Conservation (phyloP, 306 rosid species). For the Cajanus cajan region DNA sequence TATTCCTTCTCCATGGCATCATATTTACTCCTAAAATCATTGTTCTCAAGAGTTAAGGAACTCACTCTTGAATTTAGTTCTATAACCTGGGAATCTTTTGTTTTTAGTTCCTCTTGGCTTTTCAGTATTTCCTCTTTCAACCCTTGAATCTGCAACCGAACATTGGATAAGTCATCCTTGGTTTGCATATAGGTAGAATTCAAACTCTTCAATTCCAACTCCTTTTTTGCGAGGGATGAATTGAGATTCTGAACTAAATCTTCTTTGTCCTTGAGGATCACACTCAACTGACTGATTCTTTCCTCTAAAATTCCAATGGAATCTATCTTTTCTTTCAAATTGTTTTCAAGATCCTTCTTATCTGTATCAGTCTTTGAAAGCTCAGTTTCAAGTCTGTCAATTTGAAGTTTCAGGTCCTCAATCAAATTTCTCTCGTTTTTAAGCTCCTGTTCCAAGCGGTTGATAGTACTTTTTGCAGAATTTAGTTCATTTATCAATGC, state of each 20-base stretch:
- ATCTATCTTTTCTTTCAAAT: conserved; percentile 34
- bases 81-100: conserved; percentile 48
- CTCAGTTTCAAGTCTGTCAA: conserved; percentile 38
- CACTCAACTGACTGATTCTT: conserved; percentile 52
- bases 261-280: conserved; percentile 62
- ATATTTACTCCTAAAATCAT: conserved; percentile 46
- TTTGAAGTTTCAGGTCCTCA: conserved; percentile 60
- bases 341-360: conserved; percentile 49
- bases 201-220: conserved; percentile 62
- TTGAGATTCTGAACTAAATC: conserved; percentile 48
- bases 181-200: conserved; percentile 44
- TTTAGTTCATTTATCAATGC: conserved; percentile 53
- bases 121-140: conserved; percentile 57
- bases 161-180: conserved; percentile 51
- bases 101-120: conserved; percentile 53
- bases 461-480: conserved; percentile 51
- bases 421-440: conserved; percentile 53
- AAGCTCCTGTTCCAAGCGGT: conserved; percentile 61
- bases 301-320: conserved; percentile 30
- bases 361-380: conserved; percentile 30
- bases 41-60: conserved; percentile 50
- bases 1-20: conserved; percentile 48
- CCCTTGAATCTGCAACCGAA: conserved; percentile 51
- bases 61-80: conserved; percentile 51
- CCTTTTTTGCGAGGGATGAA: conserved; percentile 69